Evolutionary conservation across 1,284 basidiomycete genomes (phyloP), one percentile per base, ranked within the genome.

Genomic region (Trichosporon inkin): DNA sequence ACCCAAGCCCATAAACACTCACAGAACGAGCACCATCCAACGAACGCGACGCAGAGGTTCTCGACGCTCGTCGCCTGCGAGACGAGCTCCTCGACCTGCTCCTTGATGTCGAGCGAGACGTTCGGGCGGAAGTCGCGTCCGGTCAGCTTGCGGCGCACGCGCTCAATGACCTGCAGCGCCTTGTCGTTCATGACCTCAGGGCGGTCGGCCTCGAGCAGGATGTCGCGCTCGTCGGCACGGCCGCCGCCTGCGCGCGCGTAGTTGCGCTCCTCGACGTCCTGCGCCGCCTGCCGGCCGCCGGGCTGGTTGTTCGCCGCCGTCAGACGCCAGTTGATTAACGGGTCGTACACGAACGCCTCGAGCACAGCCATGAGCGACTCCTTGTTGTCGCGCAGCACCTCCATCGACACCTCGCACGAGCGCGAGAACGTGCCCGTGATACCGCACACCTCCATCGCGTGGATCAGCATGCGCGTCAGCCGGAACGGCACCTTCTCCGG

Each of bases 401-500:
- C 84, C 96, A 99, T 99, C 38, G 92, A 92, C 68, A 95, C 95
- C 75, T 98, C 94, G 80, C 92, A 96, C 10, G 92, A 95, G 68
- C 89, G 88, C 71, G 91, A 86, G 84, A 95, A 99, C 70, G 92
- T 96, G 38, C 96, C 96, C 73, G 97, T 92, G 68, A 99, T 95
- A 17, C 96, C 96, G 77, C 92, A 93, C 65, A 93, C 91, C 84
- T 99, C 96, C 96, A 99, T 99, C 2, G 96, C 96, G 76, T 97
- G 92, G 32, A 93, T 96, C 61, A 99, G 83, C 96, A 99, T 99
- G 67, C 96, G 84, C 11, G 96, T 99, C 65, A 99, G 82, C 52
- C 96, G 86, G 87, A 99, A 99, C 0, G 96, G 96, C 57, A 99
- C 93, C 78, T 91, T 96, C 80, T 99, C 96, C 0, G 96, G 96